These are phyloP conservation scores for Kondoa malvinella DNA, from an alignment of 768 basidiomycete genomes.

Conservation along the genomic window DNA sequence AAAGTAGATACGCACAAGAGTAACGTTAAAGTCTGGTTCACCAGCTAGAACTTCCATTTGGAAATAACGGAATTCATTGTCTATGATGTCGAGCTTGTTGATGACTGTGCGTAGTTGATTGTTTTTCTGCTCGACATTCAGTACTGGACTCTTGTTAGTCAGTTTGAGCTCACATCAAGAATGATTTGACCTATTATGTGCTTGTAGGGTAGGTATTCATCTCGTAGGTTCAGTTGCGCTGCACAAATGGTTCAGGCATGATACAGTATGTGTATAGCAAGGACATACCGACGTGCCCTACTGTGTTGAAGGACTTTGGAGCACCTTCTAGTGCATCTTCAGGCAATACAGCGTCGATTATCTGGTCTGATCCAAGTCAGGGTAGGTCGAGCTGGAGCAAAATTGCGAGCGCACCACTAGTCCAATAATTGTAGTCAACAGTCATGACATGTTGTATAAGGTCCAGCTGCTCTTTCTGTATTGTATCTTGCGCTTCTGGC, in stretches of 20 bases:
- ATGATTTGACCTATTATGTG: constrained; percentile 78
- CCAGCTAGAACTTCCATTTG: constrained; percentile 94
- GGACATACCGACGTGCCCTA: constrained; percentile 69
- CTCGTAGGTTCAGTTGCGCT: constrained; percentile 84
- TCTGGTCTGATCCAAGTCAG: constrained; percentile 47
- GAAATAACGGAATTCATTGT: constrained; percentile 76
- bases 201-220: constrained; percentile 82
- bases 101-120: constrained; percentile 66
- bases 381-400: constrained; percentile 4
- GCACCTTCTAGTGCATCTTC: constrained; percentile 57
- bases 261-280: not conserved
- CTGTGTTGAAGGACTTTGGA: constrained; percentile 70
- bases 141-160: not conserved
- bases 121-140: constrained; percentile 53
- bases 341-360: constrained; percentile 65
- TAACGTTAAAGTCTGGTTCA: constrained; percentile 65
- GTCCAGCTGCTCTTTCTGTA: constrained; percentile 43
- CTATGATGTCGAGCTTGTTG: constrained; percentile 78
- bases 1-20: constrained; percentile 47
- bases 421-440: constrained; percentile 77
- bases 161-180: constrained; percentile 46
- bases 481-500: constrained; percentile 40
- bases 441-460: constrained; percentile 43
- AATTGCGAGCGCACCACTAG: constrained; percentile 42
- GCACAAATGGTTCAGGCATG: not conserved